Evolutionary conservation across 805 yeast genomes (phyloP), one percentile per base, ranked within the genome.

Genomic region (Barnettozyma sucrosica): DNA sequence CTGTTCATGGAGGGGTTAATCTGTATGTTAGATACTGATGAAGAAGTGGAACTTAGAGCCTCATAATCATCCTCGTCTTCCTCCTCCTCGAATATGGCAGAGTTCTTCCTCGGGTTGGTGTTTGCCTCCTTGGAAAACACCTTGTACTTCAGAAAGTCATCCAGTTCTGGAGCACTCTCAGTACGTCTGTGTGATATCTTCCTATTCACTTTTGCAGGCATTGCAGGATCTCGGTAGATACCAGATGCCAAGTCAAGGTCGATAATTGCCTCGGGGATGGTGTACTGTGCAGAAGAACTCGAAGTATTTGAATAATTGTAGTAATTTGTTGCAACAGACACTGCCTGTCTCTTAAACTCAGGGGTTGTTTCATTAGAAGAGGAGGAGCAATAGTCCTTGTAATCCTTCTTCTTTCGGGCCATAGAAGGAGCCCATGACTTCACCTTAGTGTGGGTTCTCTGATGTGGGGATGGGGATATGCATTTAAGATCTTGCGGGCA

Each of bases 121-220:
- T 18, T 36, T 3, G 53, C 41, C 8, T 42, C 46, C 24, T 42
- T 41, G 4, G 50, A 25, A 36, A 47, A 50, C 8, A 53, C 43
- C 42, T 53, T 55, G 43, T 53, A 50, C 47, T 55, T 53, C 37
- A 53, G 43, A 48, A 66, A 62, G 45, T 67, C 67, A 33, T 71
- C 67, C 44, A 73, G 65, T 28, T 77, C 80, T 7, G 82, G 81
- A 0, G 83, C 82, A 36, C 79, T 73, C 58, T 77, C 83, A 1
- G 80, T 67, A 48, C 82, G 67, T 55, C 80, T 68, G 57, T 77
- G 82, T 6, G 64, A 52, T 43, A 57, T 51, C 60, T 60, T 50
- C 64, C 66, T 64, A 5, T 50, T 47, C 11, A 45, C 53, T 11
- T 48, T 46, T 3, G 33, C 32, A 7, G 46, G 43, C 5, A 48